Percentiles rank a stretch among this genome's conserved stretches.
Conservation (phyloP, 2,329 filamentous ascomycete genomes). For the Diplocarpon rosae region DNA sequence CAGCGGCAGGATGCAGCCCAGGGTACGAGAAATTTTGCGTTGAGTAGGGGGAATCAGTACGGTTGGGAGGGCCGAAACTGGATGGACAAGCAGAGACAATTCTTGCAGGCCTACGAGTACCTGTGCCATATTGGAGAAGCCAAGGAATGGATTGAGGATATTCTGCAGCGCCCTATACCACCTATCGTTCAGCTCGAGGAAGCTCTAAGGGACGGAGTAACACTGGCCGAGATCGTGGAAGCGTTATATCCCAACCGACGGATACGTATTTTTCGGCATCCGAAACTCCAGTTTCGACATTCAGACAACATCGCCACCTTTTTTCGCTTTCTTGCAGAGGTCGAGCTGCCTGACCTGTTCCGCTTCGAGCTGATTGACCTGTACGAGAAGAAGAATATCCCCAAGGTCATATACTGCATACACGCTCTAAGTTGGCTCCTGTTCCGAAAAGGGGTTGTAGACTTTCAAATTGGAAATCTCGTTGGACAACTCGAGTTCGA, state of each 20-base stretch:
- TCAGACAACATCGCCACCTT: slow-evolving; percentile 97
- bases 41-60: slow-evolving; percentile 41
- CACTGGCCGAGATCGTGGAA: slow-evolving; percentile 86
- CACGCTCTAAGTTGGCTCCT: slow-evolving; percentile 96
- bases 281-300: slow-evolving; percentile 83
- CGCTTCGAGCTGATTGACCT: slow-evolving; percentile 94
- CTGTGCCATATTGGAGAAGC: slow-evolving; percentile 98
- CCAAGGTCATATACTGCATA: slow-evolving; percentile 98
- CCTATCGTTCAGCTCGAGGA: slow-evolving; percentile 92
- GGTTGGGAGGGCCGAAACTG: slow-evolving; percentile 79
- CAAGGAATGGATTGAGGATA: slow-evolving; percentile 96
- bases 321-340: slow-evolving; percentile 84
- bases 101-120: slow-evolving; percentile 94
- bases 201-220: slow-evolving; percentile 83
- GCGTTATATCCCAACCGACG: slow-evolving; percentile 68
- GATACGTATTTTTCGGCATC: slow-evolving; percentile 73
- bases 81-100: slow-evolving; percentile 99
- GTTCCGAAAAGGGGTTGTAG: slow-evolving; percentile 86
- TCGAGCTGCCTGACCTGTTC: slow-evolving; percentile 89
- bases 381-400: slow-evolving; percentile 99
- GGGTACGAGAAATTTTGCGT: slow-evolving; percentile 29
- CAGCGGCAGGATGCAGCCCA: slow-evolving; percentile 54
- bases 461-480: slow-evolving; percentile 92
- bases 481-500: slow-evolving; percentile 96
- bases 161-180: slow-evolving; percentile 75